Percentiles rank a stretch among this genome's conserved stretches.
Evolutionary conservation across 1,284 basidiomycete species (phyloP).

Genomic region (Marasmius tenuissimus): DNA sequence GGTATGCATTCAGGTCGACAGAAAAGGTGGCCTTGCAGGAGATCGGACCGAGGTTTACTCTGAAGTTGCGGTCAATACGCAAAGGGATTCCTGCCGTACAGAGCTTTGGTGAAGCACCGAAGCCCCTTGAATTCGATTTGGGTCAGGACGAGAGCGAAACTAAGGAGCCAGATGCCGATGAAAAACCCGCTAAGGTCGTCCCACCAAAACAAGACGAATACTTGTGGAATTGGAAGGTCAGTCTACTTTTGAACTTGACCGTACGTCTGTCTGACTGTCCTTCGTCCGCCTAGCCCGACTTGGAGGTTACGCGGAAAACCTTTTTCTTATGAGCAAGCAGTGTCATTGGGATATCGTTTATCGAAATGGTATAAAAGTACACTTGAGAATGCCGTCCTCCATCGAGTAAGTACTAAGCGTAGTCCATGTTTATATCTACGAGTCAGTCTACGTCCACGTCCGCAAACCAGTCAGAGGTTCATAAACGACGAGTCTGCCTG

Average conservation of each 20-base stretch:
- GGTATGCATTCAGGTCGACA: slow-evolving; percentile 89
- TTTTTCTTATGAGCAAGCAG: slow-evolving; percentile 68
- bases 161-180: slow-evolving; percentile 14
- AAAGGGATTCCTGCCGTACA: slow-evolving; percentile 85
- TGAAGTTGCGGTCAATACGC: slow-evolving; percentile 89
- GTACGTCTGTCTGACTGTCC: slow-evolving; percentile 12
- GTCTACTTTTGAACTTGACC: slow-evolving; percentile 18
- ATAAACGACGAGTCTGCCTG: too few relatives aligned
- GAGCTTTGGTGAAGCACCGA: slow-evolving; percentile 59
- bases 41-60: slow-evolving; percentile 96
- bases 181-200: slow-evolving; percentile 24
- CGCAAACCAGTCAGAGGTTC: too few relatives aligned
- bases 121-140: slow-evolving; percentile 63
- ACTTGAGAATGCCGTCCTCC: too few relatives aligned
- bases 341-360: too few relatives aligned
- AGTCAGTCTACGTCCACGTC: too few relatives aligned
- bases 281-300: slow-evolving; percentile 54
- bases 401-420: too few relatives aligned
- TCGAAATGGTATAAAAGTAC: too few relatives aligned
- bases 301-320: slow-evolving; percentile 76
- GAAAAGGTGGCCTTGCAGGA: slow-evolving; percentile 96
- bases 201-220: slow-evolving; percentile 70
- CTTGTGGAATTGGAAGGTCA: slow-evolving; percentile 81
- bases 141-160: slow-evolving; percentile 22
- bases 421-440: too few relatives aligned